Conservation (phyloP, 768 basidiomycete species). For the Suillus plorans region DNA sequence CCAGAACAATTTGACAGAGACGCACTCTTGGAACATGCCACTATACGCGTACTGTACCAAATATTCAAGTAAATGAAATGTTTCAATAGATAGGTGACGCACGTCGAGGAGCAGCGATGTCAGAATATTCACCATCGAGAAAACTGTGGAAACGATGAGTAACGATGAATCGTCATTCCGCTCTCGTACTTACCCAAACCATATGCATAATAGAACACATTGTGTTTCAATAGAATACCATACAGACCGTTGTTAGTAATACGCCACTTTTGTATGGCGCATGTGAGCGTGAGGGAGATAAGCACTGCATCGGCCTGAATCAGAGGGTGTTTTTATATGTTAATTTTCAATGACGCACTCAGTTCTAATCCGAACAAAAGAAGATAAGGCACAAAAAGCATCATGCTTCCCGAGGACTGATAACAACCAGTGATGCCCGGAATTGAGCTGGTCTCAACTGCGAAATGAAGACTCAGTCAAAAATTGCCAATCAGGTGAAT, state of each 20-base stretch:
- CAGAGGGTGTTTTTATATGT: background rate
- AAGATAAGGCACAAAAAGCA: constrained; percentile 5
- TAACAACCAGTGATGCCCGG: constrained; percentile 4
- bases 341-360: background rate
- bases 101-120: constrained; percentile 6
- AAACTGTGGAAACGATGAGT: background rate
- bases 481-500: background rate
- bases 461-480: background rate
- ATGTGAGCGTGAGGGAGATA: constrained; percentile 5
- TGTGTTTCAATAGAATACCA: constrained; percentile 7
- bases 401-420: background rate
- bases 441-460: background rate
- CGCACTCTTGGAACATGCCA: constrained; percentile 9
- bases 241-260: background rate
- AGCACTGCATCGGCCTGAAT: constrained; percentile 1
- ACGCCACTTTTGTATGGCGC: constrained; percentile 5
- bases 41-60: constrained; percentile 7
- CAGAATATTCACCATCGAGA: constrained; percentile 6
- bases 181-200: constrained; percentile 6
- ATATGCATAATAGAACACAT: constrained; percentile 8
- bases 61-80: background rate
- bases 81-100: background rate
- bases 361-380: constrained; percentile 8
- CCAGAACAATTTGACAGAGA: background rate
- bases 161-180: too few relatives aligned